A percentile compares a stretch with the other conserved stretches of the same genome.
Evolutionary conservation across 306 rosid species (phyloP).

Genomic region (Ochetophila trinervis): DNA sequence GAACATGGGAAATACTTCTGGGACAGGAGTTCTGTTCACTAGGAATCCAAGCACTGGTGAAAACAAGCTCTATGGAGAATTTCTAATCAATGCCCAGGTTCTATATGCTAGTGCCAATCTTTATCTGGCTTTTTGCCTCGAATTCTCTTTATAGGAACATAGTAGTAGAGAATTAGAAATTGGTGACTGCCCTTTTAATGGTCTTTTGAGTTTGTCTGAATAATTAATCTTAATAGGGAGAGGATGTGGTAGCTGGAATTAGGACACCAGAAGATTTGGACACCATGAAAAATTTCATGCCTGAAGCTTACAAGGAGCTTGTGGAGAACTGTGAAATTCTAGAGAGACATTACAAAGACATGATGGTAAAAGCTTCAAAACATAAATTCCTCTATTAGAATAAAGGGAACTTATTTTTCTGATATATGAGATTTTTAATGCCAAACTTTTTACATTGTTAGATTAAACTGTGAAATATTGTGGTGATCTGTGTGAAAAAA

Average conservation of each 20-base stretch:
- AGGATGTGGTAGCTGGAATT: constrained; percentile 97
- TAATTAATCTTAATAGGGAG: constrained; percentile 59
- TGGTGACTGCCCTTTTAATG: constrained; percentile 7
- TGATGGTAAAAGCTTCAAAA: constrained; percentile 63
- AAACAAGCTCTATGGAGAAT: constrained; percentile 91
- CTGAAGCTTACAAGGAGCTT: constrained; percentile 89
- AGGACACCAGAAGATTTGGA: constrained; percentile 89
- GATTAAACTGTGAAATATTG: neutral
- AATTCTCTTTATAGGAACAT: neutral
- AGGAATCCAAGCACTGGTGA: constrained; percentile 98
- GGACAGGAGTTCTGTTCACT: constrained; percentile 95
- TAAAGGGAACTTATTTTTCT: neutral
- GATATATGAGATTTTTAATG: neutral
- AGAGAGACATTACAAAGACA: constrained; percentile 90
- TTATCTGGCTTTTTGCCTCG: constrained; percentile 18
- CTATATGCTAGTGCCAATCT: constrained; percentile 21
- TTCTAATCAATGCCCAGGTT: constrained; percentile 96
- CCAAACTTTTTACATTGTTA: neutral
- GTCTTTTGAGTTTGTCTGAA: constrained; percentile 22
- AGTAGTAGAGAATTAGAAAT: constrained; percentile 5
- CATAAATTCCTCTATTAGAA: neutral
- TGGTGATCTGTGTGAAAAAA: neutral
- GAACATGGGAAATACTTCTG: constrained; percentile 93
- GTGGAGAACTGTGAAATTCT: constrained; percentile 85
- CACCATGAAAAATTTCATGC: constrained; percentile 79